phyloP scores from a whole-genome alignment of 2,329 filamentous ascomycete species.

The Helminthosporium solani region DNA sequence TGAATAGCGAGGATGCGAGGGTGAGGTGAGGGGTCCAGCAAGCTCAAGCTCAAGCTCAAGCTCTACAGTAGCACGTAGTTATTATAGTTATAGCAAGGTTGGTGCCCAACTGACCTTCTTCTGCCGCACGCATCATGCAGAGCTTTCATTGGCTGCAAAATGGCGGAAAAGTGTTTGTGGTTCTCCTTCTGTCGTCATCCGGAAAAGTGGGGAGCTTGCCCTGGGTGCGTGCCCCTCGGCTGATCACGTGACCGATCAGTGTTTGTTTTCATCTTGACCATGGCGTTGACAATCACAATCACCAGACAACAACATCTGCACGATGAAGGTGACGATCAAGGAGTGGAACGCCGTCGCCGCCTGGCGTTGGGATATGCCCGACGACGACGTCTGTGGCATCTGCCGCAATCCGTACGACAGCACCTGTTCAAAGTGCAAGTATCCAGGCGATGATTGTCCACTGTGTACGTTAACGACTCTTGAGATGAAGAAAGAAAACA shows the following conservation, averaged over 20 bases:
- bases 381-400: conserved; percentile 97
- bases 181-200: conserved; percentile 1
- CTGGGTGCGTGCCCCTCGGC: background rate
- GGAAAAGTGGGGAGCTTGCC: background rate
- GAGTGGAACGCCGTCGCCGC: conserved; percentile 93
- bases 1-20: background rate
- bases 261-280: conserved; percentile 24
- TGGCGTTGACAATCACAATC: conserved; percentile 3
- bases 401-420: conserved; percentile 98
- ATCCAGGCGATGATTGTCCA: conserved; percentile 92
- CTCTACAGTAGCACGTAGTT: too few relatives aligned
- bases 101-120: too few relatives aligned
- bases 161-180: too few relatives aligned
- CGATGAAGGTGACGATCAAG: conserved; percentile 93
- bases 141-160: too few relatives aligned
- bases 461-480: conserved; percentile 74
- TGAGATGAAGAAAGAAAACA: too few relatives aligned
- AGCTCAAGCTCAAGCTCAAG: background rate
- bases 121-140: too few relatives aligned
- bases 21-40: too few relatives aligned
- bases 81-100: too few relatives aligned
- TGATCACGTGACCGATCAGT: background rate
- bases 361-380: conserved; percentile 96
- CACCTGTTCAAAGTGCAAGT: conserved; percentile 97
- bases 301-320: conserved; percentile 6